Base-by-base conservation (phyloP, 140 eudicot genomes). In the Bidens hawaiensis region DNA sequence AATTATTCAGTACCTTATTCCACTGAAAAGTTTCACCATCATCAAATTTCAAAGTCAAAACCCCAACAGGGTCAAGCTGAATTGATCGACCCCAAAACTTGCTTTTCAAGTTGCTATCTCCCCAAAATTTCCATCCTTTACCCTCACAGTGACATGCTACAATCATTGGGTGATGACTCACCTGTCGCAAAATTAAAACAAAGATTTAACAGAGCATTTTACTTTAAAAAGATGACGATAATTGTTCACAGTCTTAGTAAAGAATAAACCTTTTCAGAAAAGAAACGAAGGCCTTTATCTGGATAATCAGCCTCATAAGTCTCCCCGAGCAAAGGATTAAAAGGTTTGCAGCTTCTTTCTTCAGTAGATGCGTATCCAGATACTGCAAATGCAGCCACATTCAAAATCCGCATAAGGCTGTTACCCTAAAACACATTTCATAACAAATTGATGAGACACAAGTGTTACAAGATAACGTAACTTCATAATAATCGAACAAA, bases 81-180 rank as follows among this genome's bases (percentile, higher is more conserved):
- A 91, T 91, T 17, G 98, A 91, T 26, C 98, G 98, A 28, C 98
- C 98, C 98, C 98, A 91, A 68, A 91, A 91, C 56, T 91, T 91
- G 81, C 98, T 91, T 84, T 82, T 91, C 79, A 91, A 70, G 76
- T 87, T 91, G 84, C 96, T 91, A 66, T 91, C 98, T 46, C 96
- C 98, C 83, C 86, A 91, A 79, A 91, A 87, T 56, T 64, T 91
- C 98, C 98, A 91, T 28, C 96, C 96, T 41, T 77, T 87, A 40
- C 98, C 98, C 71, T 91, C 98, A 69, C 98, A 91, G 41, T 91
- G 98, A 71, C 98, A 91, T 56, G 98, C 98, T 49, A 91, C 91
- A 64, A 91, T 72, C 96, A 85, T 91, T 9, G 98, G 98, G 59
- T 91, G 98, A 78, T 90, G 97, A 78, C 96, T 87, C 33, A 90